phyloP scores from a whole-genome alignment of 441 rosid species.

The Gossypium schwendimanii region DNA sequence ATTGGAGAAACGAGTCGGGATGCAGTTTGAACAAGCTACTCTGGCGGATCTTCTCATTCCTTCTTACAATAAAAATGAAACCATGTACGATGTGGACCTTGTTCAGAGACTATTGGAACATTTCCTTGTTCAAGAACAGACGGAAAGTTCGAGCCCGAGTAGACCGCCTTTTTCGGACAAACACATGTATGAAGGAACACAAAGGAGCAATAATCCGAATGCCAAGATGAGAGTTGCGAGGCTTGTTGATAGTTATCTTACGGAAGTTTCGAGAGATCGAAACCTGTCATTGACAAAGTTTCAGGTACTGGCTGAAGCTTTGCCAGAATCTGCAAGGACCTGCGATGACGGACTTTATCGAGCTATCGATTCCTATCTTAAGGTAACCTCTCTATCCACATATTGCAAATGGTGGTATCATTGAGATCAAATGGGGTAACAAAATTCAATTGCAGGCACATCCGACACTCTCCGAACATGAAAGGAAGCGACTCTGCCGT shows the following conservation, averaged over 20 bases:
- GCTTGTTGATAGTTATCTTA: conserved; percentile 85
- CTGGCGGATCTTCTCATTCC: conserved; percentile 80
- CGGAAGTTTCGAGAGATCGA: conserved; percentile 82
- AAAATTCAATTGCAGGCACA: conserved; percentile 52
- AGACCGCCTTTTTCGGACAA: conserved; percentile 49
- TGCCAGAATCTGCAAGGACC: conserved; percentile 86
- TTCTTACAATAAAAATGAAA: conserved; percentile 51
- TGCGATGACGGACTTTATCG: conserved; percentile 90
- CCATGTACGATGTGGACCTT: conserved; percentile 80
- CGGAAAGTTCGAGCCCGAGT: conserved; percentile 71
- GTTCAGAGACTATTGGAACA: conserved; percentile 88
- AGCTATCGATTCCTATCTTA: conserved; percentile 86
- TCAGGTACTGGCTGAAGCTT: conserved; percentile 85
- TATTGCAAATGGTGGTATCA: background rate
- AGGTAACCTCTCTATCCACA: conserved; percentile 37
- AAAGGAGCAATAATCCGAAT: conserved; percentile 35
- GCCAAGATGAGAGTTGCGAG: conserved; percentile 91
- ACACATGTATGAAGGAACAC: conserved; percentile 45
- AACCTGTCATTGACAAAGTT: conserved; percentile 80
- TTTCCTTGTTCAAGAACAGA: conserved; percentile 88
- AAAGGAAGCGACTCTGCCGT: conserved; percentile 85
- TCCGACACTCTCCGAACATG: conserved; percentile 87
- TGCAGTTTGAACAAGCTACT: conserved; percentile 91
- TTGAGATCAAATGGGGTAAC: background rate
- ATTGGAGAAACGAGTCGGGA: conserved; percentile 88